Base-by-base conservation (phyloP, 1,284 basidiomycete species). In the Coniophora puteana region DNA sequence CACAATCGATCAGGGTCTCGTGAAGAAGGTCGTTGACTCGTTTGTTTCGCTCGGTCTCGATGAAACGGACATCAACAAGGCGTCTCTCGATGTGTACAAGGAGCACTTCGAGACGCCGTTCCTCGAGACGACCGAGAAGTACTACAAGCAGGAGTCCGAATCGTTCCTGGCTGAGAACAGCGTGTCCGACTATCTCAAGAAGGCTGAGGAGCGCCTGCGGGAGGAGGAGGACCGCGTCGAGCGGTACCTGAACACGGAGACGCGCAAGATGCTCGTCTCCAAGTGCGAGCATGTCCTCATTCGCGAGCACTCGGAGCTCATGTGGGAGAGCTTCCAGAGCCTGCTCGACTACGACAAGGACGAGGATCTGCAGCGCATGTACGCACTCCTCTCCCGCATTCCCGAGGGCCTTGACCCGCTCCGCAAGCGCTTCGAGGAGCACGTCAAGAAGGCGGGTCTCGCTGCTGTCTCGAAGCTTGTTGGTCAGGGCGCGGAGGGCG, bases 211-310 rank as follows among this genome's bases (percentile, higher is more conserved):
- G 53, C 80, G 96, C 22, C 69, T 99, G 44, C 78, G 83, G 45
- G 95, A 99, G 65, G 96, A 99, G 61, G 92, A 95, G 61, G 90
- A 95, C 52, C 82, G 96, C 27, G 92, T 99, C 27, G 93, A 96
- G 61, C 76, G 94, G 41, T 98, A 97, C 65, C 74, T 99, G 48
- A 90, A 98, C 65, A 85, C 82, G 27, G 82, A 82, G 56, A 95
- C 93, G 7, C 80, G 88, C 53, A 90, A 89, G 64, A 76, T 83
- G 57, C 80, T 99, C 43, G 83, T 98, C 58, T 78, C 73, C 57
- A 90, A 86, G 65, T 97, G 94, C 71, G 95, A 99, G 64, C 80
- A 85, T 47, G 91, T 93, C 33, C 82, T 99, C 43, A 92, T 99
- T 52, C 78, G 89, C 41, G 88, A 88, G 51, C 95, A 99, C 58